Evolutionary conservation across 2,329 filamentous ascomycete genomes (phyloP).

Genomic region (Sphaerulina musiva): DNA sequence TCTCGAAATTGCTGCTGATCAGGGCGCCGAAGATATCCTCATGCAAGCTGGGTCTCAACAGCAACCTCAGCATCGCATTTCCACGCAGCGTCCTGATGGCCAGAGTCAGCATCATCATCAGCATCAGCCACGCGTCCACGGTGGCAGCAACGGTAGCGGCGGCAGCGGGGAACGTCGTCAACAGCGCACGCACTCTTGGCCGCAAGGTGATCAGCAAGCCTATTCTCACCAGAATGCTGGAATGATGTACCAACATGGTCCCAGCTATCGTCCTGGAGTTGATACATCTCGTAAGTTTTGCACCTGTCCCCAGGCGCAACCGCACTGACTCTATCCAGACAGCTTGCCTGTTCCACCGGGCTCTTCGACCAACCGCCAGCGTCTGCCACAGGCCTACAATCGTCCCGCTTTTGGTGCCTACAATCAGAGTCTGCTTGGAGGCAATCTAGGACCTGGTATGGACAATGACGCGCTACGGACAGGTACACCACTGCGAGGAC

Average conservation of each 20-base stretch:
- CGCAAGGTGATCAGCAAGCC: slow-evolving; percentile 2
- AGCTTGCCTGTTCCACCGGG: neutral
- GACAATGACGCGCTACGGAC: neutral
- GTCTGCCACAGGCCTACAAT: slow-evolving; percentile 5
- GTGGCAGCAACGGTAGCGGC: slow-evolving; percentile 7
- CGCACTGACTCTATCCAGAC: slow-evolving; percentile 5
- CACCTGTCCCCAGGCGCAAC: too few relatives aligned
- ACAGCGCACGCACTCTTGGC: slow-evolving; percentile 10
- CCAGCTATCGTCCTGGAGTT: neutral
- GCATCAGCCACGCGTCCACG: neutral
- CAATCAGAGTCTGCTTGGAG: slow-evolving; percentile 10
- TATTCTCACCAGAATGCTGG: neutral
- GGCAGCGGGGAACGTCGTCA: slow-evolving; percentile 7
- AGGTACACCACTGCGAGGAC: slow-evolving; percentile 3
- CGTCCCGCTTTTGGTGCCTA: slow-evolving; percentile 9
- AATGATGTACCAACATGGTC: neutral
- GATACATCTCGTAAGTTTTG: slow-evolving; percentile 9
- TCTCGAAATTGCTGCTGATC: slow-evolving; percentile 50
- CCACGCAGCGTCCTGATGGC: neutral
- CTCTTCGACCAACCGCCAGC: slow-evolving; percentile 5
- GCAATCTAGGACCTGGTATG: neutral
- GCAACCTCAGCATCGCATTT: neutral
- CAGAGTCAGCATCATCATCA: slow-evolving; percentile 2
- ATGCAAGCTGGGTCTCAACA: slow-evolving; percentile 22
- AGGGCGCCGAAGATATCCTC: slow-evolving; percentile 45